Evolutionary conservation across 305 asterid species (phyloP), one percentile per base, ranked within the genome.

Genomic region (Fraxinus dipetala): DNA sequence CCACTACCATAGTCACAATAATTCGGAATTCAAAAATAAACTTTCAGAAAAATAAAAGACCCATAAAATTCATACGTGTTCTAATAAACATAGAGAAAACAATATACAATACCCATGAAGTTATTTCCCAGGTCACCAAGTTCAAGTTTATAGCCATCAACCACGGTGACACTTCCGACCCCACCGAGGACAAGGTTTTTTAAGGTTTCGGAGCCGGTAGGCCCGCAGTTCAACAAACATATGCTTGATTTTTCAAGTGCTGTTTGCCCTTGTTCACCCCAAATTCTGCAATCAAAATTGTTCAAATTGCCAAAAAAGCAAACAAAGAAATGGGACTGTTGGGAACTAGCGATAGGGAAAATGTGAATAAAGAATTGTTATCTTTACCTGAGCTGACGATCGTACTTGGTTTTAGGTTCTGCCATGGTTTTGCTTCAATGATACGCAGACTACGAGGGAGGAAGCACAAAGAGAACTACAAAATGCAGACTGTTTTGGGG

Each of bases 221-320:
- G 98, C 4, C 99, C 98, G 70, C 98, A 96, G 85, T 94, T 93
- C 85, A 96, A 87, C 88, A 94, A 90, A 81, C 98, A 93, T 77
- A 95, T 88, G 89, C 98, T 94, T 48, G 99, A 89, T 89, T 92
- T 95, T 91, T 95, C 99, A 56, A 95, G 94, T 11, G 98, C 96
- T 79, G 93, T 90, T 86, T 95, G 99, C 81, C 99, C 99, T 86
- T 94, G 97, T 88, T 95, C 99, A 22, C 99, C 98, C 99, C 99
- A 95, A 81, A 95, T 95, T 89, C 98, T 94, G 87, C 85, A 86
- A 83, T 69, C 67, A 10, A 80, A 78, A 76, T 9, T 30, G 11
- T 36, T 83, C 65, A 38, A 79, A 30, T 70, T 20, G 16, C 48
- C 20, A 22, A 80, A 14, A 2, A 1, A 10, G 7, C 6, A 45